Evolutionary conservation across 2,329 filamentous ascomycete genomes (phyloP), one percentile per base, ranked within the genome.

Genomic region (Colletotrichum theobromicola): DNA sequence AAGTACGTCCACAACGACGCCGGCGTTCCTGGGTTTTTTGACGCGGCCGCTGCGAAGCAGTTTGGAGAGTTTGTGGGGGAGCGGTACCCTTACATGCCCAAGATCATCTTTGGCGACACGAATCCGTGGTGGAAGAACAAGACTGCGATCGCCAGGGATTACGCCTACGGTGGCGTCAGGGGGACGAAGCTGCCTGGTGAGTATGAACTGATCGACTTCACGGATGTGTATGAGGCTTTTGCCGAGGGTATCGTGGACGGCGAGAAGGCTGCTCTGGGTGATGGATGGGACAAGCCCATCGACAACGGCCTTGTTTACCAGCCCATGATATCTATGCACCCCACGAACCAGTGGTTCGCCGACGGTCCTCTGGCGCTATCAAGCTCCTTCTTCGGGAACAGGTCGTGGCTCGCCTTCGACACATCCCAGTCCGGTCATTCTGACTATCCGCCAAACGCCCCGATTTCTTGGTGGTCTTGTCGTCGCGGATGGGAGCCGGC

Each of bases 111-210:
- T 21, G 42, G 42, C 3, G 42, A 50, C 7, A 50, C 42, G n/a
- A 50, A 50, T 50, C 42, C 42, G 10, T 50, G 42, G 42, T 50
- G 42, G 42, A 50, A 50, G 42, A 50, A 50, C 10, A 50, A 50
- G n/a, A 50, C 42, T 50, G n/a, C 42, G 1, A 21, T 50, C 0
- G n/a, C n/a, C 0, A 50, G 42, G 1, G 42, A 50, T 21, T 50
- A 50, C 10, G n/a, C n/a, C 42, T 50, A 50, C 12, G 42, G 42
- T 7, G 42, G 42, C 21, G 42, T 50, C 3, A 21, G 42, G n/a
- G 42, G 42, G 4, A 50, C 42, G 42, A 50, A 21, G 42, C n/a
- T 50, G 42, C 24, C n/a, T 7, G 42, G n/a, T 13, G 42, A 50
- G 5, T 50, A 50, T 50, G 42, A 50, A 1, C n/a, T 50, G 42